Evolutionary conservation across 306 rosid species (phyloP).

Genomic region (Lupinus albus): DNA sequence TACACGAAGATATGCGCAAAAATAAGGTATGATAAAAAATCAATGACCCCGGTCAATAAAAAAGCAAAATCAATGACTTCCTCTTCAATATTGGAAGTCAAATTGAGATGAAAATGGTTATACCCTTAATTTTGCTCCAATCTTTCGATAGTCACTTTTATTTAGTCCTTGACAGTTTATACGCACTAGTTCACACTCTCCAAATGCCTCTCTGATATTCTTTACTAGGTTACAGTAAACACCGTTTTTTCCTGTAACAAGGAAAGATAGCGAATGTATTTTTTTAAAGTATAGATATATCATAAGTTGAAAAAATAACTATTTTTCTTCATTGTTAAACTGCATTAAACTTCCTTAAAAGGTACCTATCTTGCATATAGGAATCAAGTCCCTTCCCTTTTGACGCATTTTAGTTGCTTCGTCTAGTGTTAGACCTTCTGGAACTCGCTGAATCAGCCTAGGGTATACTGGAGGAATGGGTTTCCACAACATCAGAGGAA

Average conservation of each 20-base stretch:
- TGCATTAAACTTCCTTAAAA: slow-evolving; percentile 21
- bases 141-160: slow-evolving; percentile 78
- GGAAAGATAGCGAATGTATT: slow-evolving; percentile 2
- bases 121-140: slow-evolving; percentile 95
- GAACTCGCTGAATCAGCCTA: slow-evolving; percentile 60
- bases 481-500: slow-evolving; percentile 98
- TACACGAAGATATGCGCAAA: too few relatives aligned
- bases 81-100: slow-evolving; percentile 34
- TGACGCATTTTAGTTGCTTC: slow-evolving; percentile 75
- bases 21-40: background rate
- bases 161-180: slow-evolving; percentile 91
- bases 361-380: slow-evolving; percentile 85
- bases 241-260: slow-evolving; percentile 83
- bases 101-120: slow-evolving; percentile 11
- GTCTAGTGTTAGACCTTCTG: slow-evolving; percentile 74
- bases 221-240: slow-evolving; percentile 68
- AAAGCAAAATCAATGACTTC: background rate
- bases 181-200: slow-evolving; percentile 87
- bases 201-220: slow-evolving; percentile 84
- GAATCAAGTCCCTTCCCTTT: slow-evolving; percentile 70
- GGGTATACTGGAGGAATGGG: slow-evolving; percentile 90
- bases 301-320: background rate
- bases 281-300: background rate
- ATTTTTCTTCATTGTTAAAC: slow-evolving; percentile 11
- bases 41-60: slow-evolving; percentile 13